Evolutionary conservation across 352 stramenopile species (phyloP).

Genomic region (Globisporangium nagaii): DNA sequence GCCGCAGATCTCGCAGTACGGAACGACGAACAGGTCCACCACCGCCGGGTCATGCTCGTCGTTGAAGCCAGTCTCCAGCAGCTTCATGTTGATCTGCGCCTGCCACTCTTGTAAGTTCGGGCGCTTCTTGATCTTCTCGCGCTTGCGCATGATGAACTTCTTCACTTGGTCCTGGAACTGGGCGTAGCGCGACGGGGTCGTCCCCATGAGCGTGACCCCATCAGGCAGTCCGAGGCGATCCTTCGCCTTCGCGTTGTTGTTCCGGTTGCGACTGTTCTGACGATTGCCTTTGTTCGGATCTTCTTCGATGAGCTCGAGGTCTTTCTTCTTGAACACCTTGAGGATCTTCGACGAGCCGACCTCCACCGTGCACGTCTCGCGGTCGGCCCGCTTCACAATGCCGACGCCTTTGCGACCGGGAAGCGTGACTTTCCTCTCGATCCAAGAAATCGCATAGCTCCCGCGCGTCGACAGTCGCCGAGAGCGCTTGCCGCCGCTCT

Average conservation of each 20-base stretch:
- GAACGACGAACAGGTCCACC: slow-evolving; percentile 63
- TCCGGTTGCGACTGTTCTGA: slow-evolving; percentile 50
- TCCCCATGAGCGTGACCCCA: slow-evolving; percentile 77
- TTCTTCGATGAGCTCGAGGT: slow-evolving; percentile 74
- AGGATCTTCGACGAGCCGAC: slow-evolving; percentile 63
- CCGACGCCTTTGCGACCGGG: slow-evolving; percentile 71
- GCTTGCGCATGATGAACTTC: slow-evolving; percentile 72
- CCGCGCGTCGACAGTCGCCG: slow-evolving; percentile 67
- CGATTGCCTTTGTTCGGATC: slow-evolving; percentile 44
- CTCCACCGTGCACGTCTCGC: slow-evolving; percentile 83
- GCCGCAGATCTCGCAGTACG: slow-evolving; percentile 74
- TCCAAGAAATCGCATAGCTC: slow-evolving; percentile 86
- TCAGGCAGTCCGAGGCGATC: slow-evolving; percentile 67
- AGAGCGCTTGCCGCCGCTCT: slow-evolving; percentile 56
- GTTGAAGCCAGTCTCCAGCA: slow-evolving; percentile 43
- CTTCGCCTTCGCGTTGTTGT: slow-evolving; percentile 70
- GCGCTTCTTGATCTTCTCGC: slow-evolving; percentile 80
- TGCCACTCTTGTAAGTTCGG: slow-evolving; percentile 81
- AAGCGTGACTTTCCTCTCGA: slow-evolving; percentile 78
- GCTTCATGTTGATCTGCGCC: slow-evolving; percentile 59
- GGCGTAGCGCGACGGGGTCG: slow-evolving; percentile 70
- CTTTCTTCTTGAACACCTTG: slow-evolving; percentile 85
- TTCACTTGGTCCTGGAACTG: slow-evolving; percentile 84
- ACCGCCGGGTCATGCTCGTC: slow-evolving; percentile 54
- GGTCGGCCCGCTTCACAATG: slow-evolving; percentile 79